Evolutionary conservation across 2,329 filamentous ascomycete genomes (phyloP).

Genomic region (Teratosphaeria gauchensis): DNA sequence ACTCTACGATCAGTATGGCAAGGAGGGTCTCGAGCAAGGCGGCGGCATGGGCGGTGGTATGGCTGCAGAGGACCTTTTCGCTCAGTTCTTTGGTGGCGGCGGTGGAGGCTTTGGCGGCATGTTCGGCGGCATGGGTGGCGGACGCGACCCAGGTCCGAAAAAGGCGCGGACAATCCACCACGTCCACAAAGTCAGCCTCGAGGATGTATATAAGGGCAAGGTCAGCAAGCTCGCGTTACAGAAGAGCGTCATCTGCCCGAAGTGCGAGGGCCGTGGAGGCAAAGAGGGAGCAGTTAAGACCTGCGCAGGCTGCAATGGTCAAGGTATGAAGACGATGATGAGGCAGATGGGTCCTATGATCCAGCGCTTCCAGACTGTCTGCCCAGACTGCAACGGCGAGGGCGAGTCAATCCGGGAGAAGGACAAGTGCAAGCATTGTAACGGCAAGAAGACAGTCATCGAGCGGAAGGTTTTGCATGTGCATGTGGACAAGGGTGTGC

Average conservation of each 20-base stretch:
- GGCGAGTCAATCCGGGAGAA: constrained; percentile 94
- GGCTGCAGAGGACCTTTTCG: constrained; percentile 92
- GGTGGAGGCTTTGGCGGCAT: constrained; percentile 58
- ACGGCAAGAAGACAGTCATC: constrained; percentile 94
- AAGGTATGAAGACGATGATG: constrained; percentile 99
- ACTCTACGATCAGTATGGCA: constrained; percentile 94
- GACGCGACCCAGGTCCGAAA: constrained; percentile 71
- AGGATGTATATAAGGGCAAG: constrained; percentile 97
- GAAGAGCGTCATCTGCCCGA: constrained; percentile 92
- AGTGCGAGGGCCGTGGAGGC: constrained; percentile 86
- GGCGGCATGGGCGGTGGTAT: constrained; percentile 66
- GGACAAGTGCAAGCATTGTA: constrained; percentile 94
- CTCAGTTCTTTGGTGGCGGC: constrained; percentile 84
- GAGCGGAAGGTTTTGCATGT: constrained; percentile 98
- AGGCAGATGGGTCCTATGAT: constrained; percentile 99
- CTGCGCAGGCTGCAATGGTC: constrained; percentile 81
- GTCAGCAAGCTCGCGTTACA: constrained; percentile 94
- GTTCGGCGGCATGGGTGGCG: constrained; percentile 56
- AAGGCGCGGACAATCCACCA: constrained; percentile 96
- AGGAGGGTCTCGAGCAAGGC: constrained; percentile 83
- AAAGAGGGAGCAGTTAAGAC: constrained; percentile 97
- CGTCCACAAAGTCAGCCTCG: constrained; percentile 94
- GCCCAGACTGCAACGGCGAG: constrained; percentile 95
- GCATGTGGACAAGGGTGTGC: constrained; percentile 90
- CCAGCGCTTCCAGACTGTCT: constrained; percentile 98